phyloP scores from a whole-genome alignment of 345 rosid genomes.

The Gossypium sturtianum region DNA sequence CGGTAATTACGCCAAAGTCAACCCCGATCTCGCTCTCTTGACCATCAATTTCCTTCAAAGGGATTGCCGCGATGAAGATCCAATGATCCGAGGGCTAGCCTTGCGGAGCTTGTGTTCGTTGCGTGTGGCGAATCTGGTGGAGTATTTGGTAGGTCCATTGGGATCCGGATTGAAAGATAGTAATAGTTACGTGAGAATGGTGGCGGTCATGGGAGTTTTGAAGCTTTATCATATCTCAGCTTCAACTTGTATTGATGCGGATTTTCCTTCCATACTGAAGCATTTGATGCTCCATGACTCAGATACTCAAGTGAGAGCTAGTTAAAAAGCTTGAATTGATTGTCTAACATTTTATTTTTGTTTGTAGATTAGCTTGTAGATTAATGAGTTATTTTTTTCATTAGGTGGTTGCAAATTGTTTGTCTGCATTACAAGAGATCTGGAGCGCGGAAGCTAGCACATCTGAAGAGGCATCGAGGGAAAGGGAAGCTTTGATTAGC shows the following conservation, averaged over 20 bases:
- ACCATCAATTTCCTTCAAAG: constrained; percentile 95
- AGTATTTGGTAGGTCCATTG: constrained; percentile 94
- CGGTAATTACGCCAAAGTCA: constrained; percentile 93
- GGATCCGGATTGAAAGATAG: constrained; percentile 74
- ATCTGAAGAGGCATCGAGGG: constrained; percentile 84
- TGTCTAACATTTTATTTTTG: not conserved
- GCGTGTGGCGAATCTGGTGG: constrained; percentile 84
- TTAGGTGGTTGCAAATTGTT: constrained; percentile 90
- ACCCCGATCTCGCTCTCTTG: constrained; percentile 87
- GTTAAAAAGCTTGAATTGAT: constrained; percentile 2
- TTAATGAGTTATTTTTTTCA: constrained; percentile 10
- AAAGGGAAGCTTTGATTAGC: constrained; percentile 76
- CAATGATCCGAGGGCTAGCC: constrained; percentile 96
- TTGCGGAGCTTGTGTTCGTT: constrained; percentile 84
- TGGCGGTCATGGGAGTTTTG: constrained; percentile 84
- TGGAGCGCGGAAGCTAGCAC: constrained; percentile 81
- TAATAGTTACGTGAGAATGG: constrained; percentile 80
- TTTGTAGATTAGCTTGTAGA: constrained; percentile 10
- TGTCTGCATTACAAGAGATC: constrained; percentile 89
- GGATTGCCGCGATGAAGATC: constrained; percentile 94
- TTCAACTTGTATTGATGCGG: constrained; percentile 77
- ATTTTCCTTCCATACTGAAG: constrained; percentile 72
- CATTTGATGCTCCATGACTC: constrained; percentile 82
- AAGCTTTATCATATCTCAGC: constrained; percentile 90
- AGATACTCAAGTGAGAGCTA: constrained; percentile 65